phyloP scores from a whole-genome alignment of 306 rosid species.

The Sphenostylis stenocarpa region DNA sequence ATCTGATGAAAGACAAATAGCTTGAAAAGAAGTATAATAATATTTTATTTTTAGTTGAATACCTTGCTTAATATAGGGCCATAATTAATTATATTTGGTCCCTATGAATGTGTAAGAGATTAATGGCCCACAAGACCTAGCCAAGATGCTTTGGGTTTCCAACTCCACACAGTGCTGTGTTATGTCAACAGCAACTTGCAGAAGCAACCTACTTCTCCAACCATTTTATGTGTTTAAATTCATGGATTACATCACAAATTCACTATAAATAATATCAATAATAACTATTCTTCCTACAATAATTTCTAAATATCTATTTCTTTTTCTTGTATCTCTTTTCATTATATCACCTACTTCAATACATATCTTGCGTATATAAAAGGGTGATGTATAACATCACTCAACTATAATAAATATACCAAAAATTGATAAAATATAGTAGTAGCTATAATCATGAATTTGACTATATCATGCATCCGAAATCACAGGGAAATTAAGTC shows the following conservation, averaged over 20 bases:
- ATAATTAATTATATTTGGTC: slow-evolving; percentile 12
- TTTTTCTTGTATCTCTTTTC: background rate
- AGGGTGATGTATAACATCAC: background rate
- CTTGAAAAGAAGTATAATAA: slow-evolving; percentile 11
- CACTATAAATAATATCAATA: background rate
- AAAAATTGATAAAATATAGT: background rate
- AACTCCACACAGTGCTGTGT: slow-evolving; percentile 9
- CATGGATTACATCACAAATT: background rate
- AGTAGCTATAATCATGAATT: slow-evolving; percentile 12
- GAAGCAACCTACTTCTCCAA: background rate
- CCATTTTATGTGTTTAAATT: background rate
- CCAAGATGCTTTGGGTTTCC: slow-evolving; percentile 17
- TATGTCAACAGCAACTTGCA: slow-evolving; percentile 25
- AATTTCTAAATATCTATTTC: background rate
- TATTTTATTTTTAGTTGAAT: background rate
- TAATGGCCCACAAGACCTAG: slow-evolving; percentile 27
- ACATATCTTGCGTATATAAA: background rate
- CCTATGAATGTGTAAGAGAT: background rate
- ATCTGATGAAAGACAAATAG: background rate
- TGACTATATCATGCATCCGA: background rate
- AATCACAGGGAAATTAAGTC: background rate
- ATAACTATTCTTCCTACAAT: background rate
- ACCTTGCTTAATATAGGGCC: background rate
- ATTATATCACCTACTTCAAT: background rate
- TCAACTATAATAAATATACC: background rate